Evolutionary conservation across 345 rosid genomes (phyloP).

Genomic region (Populus alba): DNA sequence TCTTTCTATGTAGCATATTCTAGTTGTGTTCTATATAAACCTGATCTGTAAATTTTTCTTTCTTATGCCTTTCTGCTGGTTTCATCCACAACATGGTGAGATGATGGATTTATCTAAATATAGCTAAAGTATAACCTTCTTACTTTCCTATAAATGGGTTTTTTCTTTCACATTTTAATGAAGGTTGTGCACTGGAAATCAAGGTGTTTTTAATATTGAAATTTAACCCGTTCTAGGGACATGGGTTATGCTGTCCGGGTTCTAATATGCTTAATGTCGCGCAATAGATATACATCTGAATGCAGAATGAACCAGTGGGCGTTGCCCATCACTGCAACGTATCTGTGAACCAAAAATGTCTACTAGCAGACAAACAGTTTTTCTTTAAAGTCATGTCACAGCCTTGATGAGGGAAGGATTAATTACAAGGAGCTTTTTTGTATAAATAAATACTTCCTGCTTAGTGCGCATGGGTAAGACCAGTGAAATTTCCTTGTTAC

Average conservation of each 20-base stretch:
- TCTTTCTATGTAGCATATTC: not conserved
- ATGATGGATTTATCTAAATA: not conserved
- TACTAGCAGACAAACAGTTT: not conserved
- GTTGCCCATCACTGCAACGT: not conserved
- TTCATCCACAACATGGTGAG: not conserved
- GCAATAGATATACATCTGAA: not conserved
- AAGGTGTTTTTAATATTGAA: not conserved
- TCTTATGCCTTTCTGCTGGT: not conserved
- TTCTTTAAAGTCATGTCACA: not conserved
- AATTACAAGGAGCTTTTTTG: not conserved
- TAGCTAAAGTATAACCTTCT: not conserved
- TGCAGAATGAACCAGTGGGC: not conserved
- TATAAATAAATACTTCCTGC: not conserved
- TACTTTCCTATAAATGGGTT: not conserved
- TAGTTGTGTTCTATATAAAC: not conserved
- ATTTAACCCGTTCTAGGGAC: not conserved
- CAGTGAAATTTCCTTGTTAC: not conserved
- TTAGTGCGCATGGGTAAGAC: not conserved
- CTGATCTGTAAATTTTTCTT: not conserved
- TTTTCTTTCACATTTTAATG: not conserved
- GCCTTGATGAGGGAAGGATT: not conserved
- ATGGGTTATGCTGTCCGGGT: too few species aligned
- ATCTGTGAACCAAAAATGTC: not conserved
- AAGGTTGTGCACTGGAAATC: not conserved
- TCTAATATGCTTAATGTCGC: not conserved